Evolutionary conservation across 805 yeast species (phyloP), one percentile per base, ranked within the genome.

Genomic region (Saturnispora mendoncae): DNA sequence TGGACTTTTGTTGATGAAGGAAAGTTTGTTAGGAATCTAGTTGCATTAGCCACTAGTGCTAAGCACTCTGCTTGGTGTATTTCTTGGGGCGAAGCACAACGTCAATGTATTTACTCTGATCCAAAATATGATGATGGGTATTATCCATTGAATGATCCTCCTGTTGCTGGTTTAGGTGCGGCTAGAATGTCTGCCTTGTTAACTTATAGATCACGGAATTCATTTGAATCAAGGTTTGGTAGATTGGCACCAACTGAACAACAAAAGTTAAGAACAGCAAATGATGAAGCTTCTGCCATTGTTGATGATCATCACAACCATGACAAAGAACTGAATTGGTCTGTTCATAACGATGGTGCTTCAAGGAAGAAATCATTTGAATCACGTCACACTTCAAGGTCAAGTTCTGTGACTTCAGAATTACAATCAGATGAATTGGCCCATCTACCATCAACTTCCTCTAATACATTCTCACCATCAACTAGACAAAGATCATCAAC

Each of bases 21-120:
- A 3, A 58, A 67, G 1, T 92, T 75, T 56, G 94, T 92, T 26
- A 71, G 72, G 45, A 67, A 73, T 32, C 67, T 84, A 18, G 79
- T 90, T 12, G 90, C 96, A 0, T 64, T 90, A 41, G 98, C 98
- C 1, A 90, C 97, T 0, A 78, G 94, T 20, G 96, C 97, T 0
- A 71, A 94, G 55, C 94, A 88, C 33, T 82, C 94, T 2, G 98
- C 98, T 0, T 92, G 98, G 98, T 92, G 97, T 51, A 92, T 92
- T 31, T 84, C 95, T 4, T 92, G 98, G 98, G 90, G 94, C 41
- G 98, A 92, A 57, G 94, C 98, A 2, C 98, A 92, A 63, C 74
- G 98, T 52, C 98, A 92, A 59, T 79, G 95, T 48, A 86, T 92
- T 23, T 92, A 88, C 62, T 81, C 95, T 10, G 98, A 92, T 58